These are phyloP conservation scores for Xylaria grammica DNA, from an alignment of 495 filamentous ascomycete species.

Conservation along the genomic window DNA sequence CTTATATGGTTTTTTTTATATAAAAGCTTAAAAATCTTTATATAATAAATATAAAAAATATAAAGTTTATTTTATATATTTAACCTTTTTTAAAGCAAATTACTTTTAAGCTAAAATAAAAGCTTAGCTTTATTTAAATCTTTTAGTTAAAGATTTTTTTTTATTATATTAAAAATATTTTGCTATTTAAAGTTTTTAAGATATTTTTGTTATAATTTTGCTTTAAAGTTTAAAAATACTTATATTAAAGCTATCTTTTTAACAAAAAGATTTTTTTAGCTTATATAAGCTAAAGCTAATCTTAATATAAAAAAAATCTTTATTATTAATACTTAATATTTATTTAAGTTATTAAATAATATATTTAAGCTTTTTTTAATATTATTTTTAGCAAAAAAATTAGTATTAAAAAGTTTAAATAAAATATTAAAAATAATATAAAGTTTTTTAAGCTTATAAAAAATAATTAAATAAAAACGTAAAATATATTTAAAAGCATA, in stretches of 20 bases:
- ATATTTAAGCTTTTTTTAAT: neutral
- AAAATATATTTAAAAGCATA: conserved; percentile 7
- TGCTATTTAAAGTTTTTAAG: conserved; percentile 3
- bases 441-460: conserved; percentile 13
- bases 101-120: neutral
- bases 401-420: neutral
- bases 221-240: conserved; percentile 7
- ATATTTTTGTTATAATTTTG: neutral
- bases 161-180: neutral
- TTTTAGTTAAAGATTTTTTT: neutral
- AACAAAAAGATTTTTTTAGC: neutral
- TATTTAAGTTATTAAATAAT: conserved; percentile 5
- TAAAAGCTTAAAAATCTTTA: conserved; percentile 6
- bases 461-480: conserved; percentile 5
- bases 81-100: neutral
- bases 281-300: neutral
- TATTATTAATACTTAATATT: neutral
- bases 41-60: neutral
- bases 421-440: conserved; percentile 18
- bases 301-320: neutral
- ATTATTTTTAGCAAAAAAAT: neutral
- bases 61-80: conserved; percentile 1
- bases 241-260: neutral
- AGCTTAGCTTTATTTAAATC: neutral
- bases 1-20: neutral